phyloP scores from a whole-genome alignment of 805 yeast genomes.

The Lachancea thermotolerans region DNA sequence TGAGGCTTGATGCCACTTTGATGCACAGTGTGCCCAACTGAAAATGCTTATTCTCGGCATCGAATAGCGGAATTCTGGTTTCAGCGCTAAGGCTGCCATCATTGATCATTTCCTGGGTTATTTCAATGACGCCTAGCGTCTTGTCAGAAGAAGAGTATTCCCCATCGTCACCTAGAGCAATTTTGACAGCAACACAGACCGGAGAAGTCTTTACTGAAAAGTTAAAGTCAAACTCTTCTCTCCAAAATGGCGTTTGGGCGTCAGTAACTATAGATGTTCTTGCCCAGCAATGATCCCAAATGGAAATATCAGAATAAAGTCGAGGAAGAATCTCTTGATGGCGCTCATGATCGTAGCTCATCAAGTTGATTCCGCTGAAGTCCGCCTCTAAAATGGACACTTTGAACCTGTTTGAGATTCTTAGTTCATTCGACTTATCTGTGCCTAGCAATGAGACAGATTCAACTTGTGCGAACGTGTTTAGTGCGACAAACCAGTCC shows the following conservation, averaged over 20 bases:
- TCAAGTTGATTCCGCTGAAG: slow-evolving; percentile 30
- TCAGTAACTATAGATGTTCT: slow-evolving; percentile 60
- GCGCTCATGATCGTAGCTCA: slow-evolving; percentile 1
- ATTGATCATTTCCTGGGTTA: slow-evolving; percentile 23
- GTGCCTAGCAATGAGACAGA: slow-evolving; percentile 21
- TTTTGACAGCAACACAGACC: slow-evolving; percentile 40
- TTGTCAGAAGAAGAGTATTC: slow-evolving; percentile 31
- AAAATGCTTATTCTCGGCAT: slow-evolving; percentile 30
- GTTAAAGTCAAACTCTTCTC: slow-evolving; percentile 64
- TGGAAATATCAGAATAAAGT: slow-evolving; percentile 61
- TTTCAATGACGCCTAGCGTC: slow-evolving; percentile 45
- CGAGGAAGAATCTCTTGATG: slow-evolving; percentile 7
- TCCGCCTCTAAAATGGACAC: slow-evolving; percentile 63
- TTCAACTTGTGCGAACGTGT: slow-evolving; percentile 56
- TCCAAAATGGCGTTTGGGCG: slow-evolving; percentile 64
- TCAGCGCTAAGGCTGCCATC: slow-evolving; percentile 20
- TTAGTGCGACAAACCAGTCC: slow-evolving; percentile 68
- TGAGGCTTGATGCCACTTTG: slow-evolving; percentile 43
- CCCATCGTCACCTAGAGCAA: slow-evolving; percentile 17
- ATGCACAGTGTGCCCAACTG: slow-evolving; percentile 55
- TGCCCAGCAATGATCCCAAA: slow-evolving; percentile 74
- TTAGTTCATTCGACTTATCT: slow-evolving; percentile 34
- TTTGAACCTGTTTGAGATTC: slow-evolving; percentile 47
- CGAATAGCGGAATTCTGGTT: slow-evolving; percentile 40
- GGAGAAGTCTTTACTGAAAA: slow-evolving; percentile 47